These are phyloP conservation scores for Coniochaeta prunicola DNA, from an alignment of 2,329 filamentous ascomycete species.

Conservation along the genomic window DNA sequence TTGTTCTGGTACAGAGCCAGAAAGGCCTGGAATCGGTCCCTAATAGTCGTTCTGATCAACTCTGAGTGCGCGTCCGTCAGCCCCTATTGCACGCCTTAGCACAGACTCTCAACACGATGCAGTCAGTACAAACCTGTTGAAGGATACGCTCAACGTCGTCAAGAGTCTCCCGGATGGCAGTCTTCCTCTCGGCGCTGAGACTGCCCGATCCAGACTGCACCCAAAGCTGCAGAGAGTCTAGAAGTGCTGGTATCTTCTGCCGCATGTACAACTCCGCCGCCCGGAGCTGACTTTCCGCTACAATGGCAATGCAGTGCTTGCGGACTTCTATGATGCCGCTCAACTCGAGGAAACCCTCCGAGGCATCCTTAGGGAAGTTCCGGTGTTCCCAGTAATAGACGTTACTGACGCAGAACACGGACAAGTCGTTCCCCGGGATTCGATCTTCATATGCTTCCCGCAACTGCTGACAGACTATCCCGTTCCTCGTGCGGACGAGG, in stretches of 20 bases:
- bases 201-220: slow-evolving; percentile 32
- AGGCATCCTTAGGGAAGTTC: slow-evolving; percentile 11
- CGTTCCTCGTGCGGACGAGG: slow-evolving; percentile 15
- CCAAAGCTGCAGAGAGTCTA: slow-evolving; percentile 35
- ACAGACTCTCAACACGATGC: neutral
- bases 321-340: slow-evolving; percentile 35
- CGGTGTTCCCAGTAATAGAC: slow-evolving; percentile 31
- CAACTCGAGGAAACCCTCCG: slow-evolving; percentile 25
- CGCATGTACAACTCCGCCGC: slow-evolving; percentile 28
- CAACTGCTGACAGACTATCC: neutral
- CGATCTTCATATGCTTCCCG: slow-evolving; percentile 17
- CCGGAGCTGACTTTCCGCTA: slow-evolving; percentile 32
- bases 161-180: slow-evolving; percentile 22
- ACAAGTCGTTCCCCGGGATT: slow-evolving; percentile 15
- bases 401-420: slow-evolving; percentile 39
- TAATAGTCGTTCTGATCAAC: neutral
- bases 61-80: neutral
- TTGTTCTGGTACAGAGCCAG: neutral
- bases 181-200: slow-evolving; percentile 26
- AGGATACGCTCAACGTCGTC: slow-evolving; percentile 19
- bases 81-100: neutral
- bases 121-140: slow-evolving; percentile 6
- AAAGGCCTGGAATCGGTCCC: neutral
- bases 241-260: slow-evolving; percentile 30
- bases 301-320: slow-evolving; percentile 35